Evolutionary conservation across 495 filamentous ascomycete species (phyloP).

Genomic region (Hypoxylon trugodes): DNA sequence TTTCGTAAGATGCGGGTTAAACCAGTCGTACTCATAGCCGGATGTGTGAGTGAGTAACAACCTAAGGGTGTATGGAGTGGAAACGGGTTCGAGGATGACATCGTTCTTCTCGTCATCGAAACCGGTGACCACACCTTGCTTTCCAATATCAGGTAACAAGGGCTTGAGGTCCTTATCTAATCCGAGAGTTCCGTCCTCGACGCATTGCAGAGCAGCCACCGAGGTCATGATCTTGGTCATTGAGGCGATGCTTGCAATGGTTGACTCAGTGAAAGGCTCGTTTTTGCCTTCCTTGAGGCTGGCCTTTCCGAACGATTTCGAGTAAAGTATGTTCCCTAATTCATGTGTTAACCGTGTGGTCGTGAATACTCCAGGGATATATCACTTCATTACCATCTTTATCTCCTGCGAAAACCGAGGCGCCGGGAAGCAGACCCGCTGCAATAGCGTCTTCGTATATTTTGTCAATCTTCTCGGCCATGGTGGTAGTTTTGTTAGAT

Average conservation of each 20-base stretch:
- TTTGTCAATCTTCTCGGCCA: slow-evolving; percentile 26
- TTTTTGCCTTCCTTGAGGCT: slow-evolving; percentile 18
- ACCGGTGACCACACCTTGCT: slow-evolving; percentile 51
- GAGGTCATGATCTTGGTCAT: slow-evolving; percentile 65
- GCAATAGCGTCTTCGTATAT: slow-evolving; percentile 34
- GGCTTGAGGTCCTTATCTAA: slow-evolving; percentile 52
- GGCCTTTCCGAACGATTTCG: slow-evolving; percentile 28
- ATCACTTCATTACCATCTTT: slow-evolving; percentile 24
- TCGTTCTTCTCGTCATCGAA: slow-evolving; percentile 45
- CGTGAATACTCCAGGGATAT: neutral
- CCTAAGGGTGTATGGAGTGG: slow-evolving; percentile 50
- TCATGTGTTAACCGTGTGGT: neutral
- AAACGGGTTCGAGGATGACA: slow-evolving; percentile 37
- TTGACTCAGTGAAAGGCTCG: slow-evolving; percentile 49
- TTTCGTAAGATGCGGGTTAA: slow-evolving; percentile 44
- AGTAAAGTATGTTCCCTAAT: slow-evolving; percentile 33
- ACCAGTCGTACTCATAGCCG: slow-evolving; percentile 56
- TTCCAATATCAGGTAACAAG: slow-evolving; percentile 52
- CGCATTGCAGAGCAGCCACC: slow-evolving; percentile 58
- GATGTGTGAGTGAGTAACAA: slow-evolving; percentile 61
- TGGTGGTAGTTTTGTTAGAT: neutral
- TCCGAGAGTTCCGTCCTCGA: slow-evolving; percentile 55
- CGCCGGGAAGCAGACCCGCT: slow-evolving; percentile 32
- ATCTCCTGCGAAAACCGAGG: slow-evolving; percentile 31
- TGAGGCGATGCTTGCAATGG: slow-evolving; percentile 61